A percentile compares a stretch with the other conserved stretches of the same genome.
Evolutionary conservation across 257 asterid genomes (phyloP).

Genomic region (Penstemon davidsonii): DNA sequence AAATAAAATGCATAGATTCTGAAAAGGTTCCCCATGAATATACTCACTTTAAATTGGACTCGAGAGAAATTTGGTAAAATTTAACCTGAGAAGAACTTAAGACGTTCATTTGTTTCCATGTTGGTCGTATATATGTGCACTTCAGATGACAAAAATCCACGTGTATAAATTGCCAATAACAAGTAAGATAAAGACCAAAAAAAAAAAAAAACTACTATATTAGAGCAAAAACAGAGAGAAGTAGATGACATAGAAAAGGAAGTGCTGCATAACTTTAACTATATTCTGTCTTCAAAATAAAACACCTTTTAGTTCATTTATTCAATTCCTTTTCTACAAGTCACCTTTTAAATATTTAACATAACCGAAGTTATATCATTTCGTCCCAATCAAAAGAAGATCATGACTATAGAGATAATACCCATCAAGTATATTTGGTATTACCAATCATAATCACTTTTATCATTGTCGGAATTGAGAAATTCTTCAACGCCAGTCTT

Average conservation of each 20-base stretch:
- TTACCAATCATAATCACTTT: slow-evolving; percentile 98
- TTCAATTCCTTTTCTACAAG: background rate
- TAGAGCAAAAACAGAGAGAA: too few species aligned
- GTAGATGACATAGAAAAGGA: background rate
- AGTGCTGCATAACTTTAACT: background rate
- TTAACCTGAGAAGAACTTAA: background rate
- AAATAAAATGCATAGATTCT: slow-evolving; percentile 1
- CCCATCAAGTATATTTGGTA: slow-evolving; percentile 19
- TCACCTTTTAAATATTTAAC: slow-evolving; percentile 9
- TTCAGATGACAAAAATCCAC: too few species aligned
- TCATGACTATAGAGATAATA: slow-evolving; percentile 14
- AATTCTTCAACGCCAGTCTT: slow-evolving; percentile 90
- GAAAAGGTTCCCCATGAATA: background rate
- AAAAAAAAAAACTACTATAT: too few species aligned
- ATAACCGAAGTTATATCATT: slow-evolving; percentile 14
- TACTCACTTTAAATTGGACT: too few species aligned
- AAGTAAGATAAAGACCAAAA: too few species aligned
- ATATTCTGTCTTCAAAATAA: background rate
- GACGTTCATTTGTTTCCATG: slow-evolving; percentile 7
- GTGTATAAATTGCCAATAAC: too few species aligned
- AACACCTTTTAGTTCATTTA: background rate
- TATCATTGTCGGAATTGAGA: slow-evolving; percentile 92
- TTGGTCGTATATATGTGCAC: background rate
- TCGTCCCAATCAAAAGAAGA: slow-evolving; percentile 24
- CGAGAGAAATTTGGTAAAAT: background rate